Evolutionary conservation across 2,329 filamentous ascomycete species (phyloP), one percentile per base, ranked within the genome.

Genomic region (Diaporthe sp.): DNA sequence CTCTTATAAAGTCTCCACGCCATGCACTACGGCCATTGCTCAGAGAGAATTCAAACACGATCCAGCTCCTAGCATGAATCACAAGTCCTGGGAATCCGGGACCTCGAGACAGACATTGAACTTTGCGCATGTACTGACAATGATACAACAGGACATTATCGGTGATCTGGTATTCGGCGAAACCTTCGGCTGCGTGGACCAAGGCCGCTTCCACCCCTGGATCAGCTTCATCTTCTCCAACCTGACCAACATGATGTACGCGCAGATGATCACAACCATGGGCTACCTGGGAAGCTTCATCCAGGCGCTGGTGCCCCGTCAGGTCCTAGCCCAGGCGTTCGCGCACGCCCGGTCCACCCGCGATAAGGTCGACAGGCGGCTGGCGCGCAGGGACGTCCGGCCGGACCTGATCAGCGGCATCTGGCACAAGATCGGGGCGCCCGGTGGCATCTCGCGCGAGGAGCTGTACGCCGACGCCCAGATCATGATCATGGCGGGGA

Each of bases 91-190:
- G 39, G 9, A 15, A 22, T 13, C 4, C 9, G 10, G 9, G 2
- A 9, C 2, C 8, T 12, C 17, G 37, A 13, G 58, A 13, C 4
- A 12, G 8, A n/a, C n/a, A n/a, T n/a, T n/a, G n/a, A n/a, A n/a
- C n/a, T 7, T 2, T 7, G 1, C 19, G 3, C 22, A 7, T 25
- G 15, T 53, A 22, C 47, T 71, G 7, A 71, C 56, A 12, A 12
- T 53, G 32, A 4, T 1, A 61, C 9, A 37, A 32, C 35, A 71
- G 69, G 79, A 80, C 59, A 71, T 80, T 6, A 78, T 79, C 32
- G 78, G 79, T 42, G 78, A 79, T 44, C 75, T 80, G 6, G 73
- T 77, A 39, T 80, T 80, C 25, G 78, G 79, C 56, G 69, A 78
- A 65, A 61, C 77, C 7, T 80, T 80, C 44, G 76, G 70, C 70